Evolutionary conservation across 371 early-diverging fungal species (phyloP), one percentile per base, ranked within the genome.

Genomic region (Rhizopus stolonifer): DNA sequence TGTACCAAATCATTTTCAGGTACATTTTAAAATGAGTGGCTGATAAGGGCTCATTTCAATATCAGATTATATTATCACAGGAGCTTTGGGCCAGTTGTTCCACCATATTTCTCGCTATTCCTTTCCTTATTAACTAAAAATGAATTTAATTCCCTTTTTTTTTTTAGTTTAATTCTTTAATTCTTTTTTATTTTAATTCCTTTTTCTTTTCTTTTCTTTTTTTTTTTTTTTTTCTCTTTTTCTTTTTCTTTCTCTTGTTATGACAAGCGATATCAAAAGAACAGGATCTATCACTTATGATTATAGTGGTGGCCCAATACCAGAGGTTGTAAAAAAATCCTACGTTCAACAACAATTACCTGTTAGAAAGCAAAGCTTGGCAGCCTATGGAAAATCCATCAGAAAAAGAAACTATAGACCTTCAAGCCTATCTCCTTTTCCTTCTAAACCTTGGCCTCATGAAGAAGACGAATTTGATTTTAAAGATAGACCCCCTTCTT

Each of bases 281-380:
- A 55, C 56, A 13, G 46, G 50, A 10, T 54, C 61, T 10, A 47
- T 55, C n/a, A 60, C 61, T 4, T 55, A 50, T 21, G 51, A 54
- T 13, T 49, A 21, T 24, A 38, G 21, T 24, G 62, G 62, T 13
- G 59, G 61, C 9, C 58, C 64, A 0, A 74, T 74, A 45, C 65
- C 74, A 34, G 74, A 72, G 15, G 46, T 56, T 15, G 53, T 72
- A 15, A 52, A 60, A 18, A 67, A 70, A 17, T 72, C 60, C 22
- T 76, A 76, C 47, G 67, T 66, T 4, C 68, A 64, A 19, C 77
- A 76, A 40, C 63, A 69, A 21, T 53, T 76, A 9, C 77, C 77
- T 21, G 60, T 76, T 29, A 56, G 77, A 46, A 64, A 72, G 17
- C 77, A 76, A 33, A 76, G 77, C 42, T 46, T 76, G 10, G 70